phyloP scores from a whole-genome alignment of 306 rosid genomes.

The Potentilla sterilis region DNA sequence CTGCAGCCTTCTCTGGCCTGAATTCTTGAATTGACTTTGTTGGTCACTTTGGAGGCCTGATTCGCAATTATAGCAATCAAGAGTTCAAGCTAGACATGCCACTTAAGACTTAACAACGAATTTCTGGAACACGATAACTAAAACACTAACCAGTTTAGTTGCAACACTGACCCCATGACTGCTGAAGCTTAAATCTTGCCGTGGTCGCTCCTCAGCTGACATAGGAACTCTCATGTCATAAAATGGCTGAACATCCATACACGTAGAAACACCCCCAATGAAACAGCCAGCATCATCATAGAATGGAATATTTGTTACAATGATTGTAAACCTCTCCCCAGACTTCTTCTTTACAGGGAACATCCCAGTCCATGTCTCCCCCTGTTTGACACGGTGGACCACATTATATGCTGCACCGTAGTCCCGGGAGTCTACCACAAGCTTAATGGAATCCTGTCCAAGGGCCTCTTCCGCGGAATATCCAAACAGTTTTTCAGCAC shows the following conservation, averaged over 20 bases:
- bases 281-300: constrained; percentile 68
- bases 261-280: constrained; percentile 67
- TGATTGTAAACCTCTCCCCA: constrained; percentile 56
- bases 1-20: constrained; percentile 47
- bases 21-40: constrained; percentile 76
- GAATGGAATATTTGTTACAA: constrained; percentile 67
- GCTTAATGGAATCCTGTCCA: constrained; percentile 57
- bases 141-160: constrained; percentile 74
- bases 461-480: constrained; percentile 78
- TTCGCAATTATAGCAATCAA: constrained; percentile 32
- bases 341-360: constrained; percentile 68
- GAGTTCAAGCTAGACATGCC: constrained; percentile 15
- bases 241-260: constrained; percentile 64
- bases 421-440: constrained; percentile 62
- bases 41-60: constrained; percentile 93
- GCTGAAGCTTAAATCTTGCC: constrained; percentile 33
- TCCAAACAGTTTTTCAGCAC: constrained; percentile 80
- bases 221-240: constrained; percentile 51
- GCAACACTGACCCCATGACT: constrained; percentile 41
- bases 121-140: constrained; percentile 20
- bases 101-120: background rate
- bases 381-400: constrained; percentile 47
- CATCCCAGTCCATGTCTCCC: constrained; percentile 89
- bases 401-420: constrained; percentile 47
- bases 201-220: constrained; percentile 31